phyloP scores from a whole-genome alignment of 2,329 filamentous ascomycete species.

The Aspergillus sp. region DNA sequence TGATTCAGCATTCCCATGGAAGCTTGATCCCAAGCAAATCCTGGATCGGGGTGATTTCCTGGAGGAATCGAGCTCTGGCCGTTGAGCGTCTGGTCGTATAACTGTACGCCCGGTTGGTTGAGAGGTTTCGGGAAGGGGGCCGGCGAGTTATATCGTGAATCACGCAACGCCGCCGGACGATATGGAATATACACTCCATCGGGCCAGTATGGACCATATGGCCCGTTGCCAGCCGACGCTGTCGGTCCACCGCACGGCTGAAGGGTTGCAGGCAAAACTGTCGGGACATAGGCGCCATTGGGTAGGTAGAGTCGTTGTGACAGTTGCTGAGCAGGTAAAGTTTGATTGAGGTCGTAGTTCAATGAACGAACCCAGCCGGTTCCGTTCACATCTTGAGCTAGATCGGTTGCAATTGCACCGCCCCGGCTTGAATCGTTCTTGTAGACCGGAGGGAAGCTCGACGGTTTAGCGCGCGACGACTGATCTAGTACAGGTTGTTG shows the following conservation, averaged over 20 bases:
- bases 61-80: conserved; percentile 20
- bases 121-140: conserved; percentile 15
- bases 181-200: conserved; percentile 56
- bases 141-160: conserved; percentile 39
- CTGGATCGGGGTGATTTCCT: conserved; percentile 18
- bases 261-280: conserved; percentile 51
- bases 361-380: conserved; percentile 37
- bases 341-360: conserved; percentile 47
- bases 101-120: conserved; percentile 14
- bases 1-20: conserved; percentile 19
- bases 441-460: conserved; percentile 34
- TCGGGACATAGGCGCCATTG: conserved; percentile 47
- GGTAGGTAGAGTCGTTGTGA: conserved; percentile 35
- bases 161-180: conserved; percentile 49
- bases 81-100: conserved; percentile 26
- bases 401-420: conserved; percentile 21
- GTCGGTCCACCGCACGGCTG: conserved; percentile 52
- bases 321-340: conserved; percentile 37
- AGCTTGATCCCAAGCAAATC: conserved; percentile 26
- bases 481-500: conserved; percentile 22
- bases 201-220: conserved; percentile 56
- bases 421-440: conserved; percentile 25
- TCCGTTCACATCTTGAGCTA: conserved; percentile 26
- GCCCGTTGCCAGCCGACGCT: conserved; percentile 48
- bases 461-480: conserved; percentile 20